A percentile compares a stretch with the other conserved stretches of the same genome.
phyloP scores from a whole-genome alignment of 169 alveolate species.

The Cryptosporidium ubiquitum region DNA sequence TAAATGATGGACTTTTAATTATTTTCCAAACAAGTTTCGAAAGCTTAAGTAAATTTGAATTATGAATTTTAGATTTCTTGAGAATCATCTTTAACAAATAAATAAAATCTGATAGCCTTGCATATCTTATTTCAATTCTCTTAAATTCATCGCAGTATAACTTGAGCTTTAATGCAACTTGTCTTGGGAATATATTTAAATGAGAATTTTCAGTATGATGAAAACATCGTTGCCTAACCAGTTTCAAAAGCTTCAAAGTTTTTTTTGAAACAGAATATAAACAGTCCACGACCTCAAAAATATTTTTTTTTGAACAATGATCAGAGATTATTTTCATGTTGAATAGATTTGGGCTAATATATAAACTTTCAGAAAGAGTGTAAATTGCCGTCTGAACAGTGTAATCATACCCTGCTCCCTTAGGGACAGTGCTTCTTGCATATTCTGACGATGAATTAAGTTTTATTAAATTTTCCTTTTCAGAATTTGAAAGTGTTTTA shows the following conservation, averaged over 20 bases:
- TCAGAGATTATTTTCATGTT: background rate
- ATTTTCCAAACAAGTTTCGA: conserved; percentile 20
- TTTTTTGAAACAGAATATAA: background rate
- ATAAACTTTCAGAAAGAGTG: conserved; percentile 17
- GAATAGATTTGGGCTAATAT: background rate
- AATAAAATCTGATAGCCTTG: conserved; percentile 34
- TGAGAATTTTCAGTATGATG: conserved; percentile 20
- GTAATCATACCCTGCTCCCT: conserved; percentile 19
- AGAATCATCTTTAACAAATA: conserved; percentile 36
- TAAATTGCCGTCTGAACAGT: conserved; percentile 37
- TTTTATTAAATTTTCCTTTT: background rate
- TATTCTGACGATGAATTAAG: conserved; percentile 13
- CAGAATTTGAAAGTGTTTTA: conserved; percentile 23
- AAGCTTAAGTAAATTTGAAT: conserved; percentile 16
- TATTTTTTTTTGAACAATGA: background rate
- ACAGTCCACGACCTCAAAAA: conserved; percentile 18
- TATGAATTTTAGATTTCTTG: conserved; percentile 24
- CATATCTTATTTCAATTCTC: conserved; percentile 11
- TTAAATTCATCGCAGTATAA: conserved; percentile 8
- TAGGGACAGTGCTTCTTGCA: conserved; percentile 1
- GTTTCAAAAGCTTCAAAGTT: conserved; percentile 4
- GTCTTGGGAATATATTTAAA: conserved; percentile 24
- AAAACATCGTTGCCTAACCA: conserved; percentile 29
- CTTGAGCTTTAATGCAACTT: background rate
- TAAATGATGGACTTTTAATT: conserved; percentile 4